Conservation (phyloP, 768 basidiomycete genomes). For the Lactarius indigo region DNA sequence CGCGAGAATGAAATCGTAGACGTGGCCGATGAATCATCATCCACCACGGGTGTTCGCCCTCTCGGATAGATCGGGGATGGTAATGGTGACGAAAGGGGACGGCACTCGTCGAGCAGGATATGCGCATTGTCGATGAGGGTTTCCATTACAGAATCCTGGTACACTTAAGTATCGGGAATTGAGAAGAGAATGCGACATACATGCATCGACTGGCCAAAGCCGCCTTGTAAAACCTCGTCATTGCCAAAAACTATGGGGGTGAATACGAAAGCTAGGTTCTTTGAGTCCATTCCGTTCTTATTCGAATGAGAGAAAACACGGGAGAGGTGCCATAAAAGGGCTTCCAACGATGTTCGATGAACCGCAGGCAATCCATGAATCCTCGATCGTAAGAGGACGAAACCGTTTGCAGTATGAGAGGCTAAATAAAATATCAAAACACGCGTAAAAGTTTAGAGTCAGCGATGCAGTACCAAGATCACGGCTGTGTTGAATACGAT, state of each 20-base stretch:
- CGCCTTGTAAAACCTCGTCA: constrained; percentile 80
- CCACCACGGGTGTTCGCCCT: constrained; percentile 52
- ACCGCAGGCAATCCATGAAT: constrained; percentile 77
- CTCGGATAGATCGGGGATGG: constrained; percentile 72
- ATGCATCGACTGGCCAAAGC: constrained; percentile 75
- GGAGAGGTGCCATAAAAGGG: constrained; percentile 77
- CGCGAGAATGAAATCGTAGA: constrained; percentile 41
- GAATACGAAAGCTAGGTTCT: constrained; percentile 90
- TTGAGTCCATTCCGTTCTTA: constrained; percentile 91
- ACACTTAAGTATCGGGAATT: neutral
- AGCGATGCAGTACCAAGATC: constrained; percentile 51
- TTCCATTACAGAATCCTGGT: constrained; percentile 74
- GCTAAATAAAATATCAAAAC: constrained; percentile 39
- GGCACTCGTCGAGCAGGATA: constrained; percentile 61
- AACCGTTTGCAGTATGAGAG: constrained; percentile 65
- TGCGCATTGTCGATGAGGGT: constrained; percentile 72
- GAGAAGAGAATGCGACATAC: constrained; percentile 37
- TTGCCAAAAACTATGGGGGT: constrained; percentile 87
- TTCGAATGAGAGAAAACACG: constrained; percentile 64
- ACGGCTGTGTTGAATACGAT: constrained; percentile 77
- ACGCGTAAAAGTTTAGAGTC: neutral
- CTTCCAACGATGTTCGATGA: constrained; percentile 80
- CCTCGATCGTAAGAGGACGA: constrained; percentile 73
- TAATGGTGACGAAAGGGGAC: constrained; percentile 35
- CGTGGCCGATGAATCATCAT: constrained; percentile 71